A percentile compares a stretch with the other conserved stretches of the same genome.
Conservation (phyloP, 805 yeast genomes). For the Kodamaea nitidulidarum region DNA sequence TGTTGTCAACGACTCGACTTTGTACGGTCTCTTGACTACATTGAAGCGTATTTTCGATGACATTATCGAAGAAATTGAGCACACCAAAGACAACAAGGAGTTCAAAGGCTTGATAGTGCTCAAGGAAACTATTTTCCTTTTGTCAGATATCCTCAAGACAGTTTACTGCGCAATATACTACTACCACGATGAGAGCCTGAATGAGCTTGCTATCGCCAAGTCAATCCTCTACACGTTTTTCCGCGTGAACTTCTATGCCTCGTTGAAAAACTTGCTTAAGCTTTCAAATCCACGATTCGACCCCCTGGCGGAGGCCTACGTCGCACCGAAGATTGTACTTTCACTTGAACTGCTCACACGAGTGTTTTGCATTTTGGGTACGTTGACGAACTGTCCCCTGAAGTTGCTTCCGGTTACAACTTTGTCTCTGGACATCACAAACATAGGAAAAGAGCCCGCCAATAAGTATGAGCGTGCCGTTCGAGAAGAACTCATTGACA, state of each 20-base stretch:
- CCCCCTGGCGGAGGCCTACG: slow-evolving; percentile 6
- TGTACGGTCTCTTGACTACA: slow-evolving; percentile 15
- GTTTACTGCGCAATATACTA: slow-evolving; percentile 16
- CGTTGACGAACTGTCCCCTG: slow-evolving; percentile 24
- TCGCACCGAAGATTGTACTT: slow-evolving; percentile 19
- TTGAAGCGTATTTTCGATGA: slow-evolving; percentile 17
- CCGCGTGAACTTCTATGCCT: slow-evolving; percentile 19
- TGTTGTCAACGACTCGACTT: slow-evolving; percentile 14
- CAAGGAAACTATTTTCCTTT: slow-evolving; percentile 23
- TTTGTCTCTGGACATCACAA: slow-evolving; percentile 28
- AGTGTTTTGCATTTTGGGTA: slow-evolving; percentile 21
- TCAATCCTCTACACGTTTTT: slow-evolving; percentile 22
- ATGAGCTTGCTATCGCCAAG: slow-evolving; percentile 18
- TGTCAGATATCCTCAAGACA: slow-evolving; percentile 23
- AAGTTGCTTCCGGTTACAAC: slow-evolving; percentile 15
- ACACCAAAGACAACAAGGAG: slow-evolving; percentile 9
- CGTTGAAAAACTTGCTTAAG: slow-evolving; percentile 17
- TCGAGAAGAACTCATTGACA: slow-evolving; percentile 11
- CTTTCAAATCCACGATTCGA: slow-evolving; percentile 12
- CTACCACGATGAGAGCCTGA: slow-evolving; percentile 12
- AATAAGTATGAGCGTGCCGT: slow-evolving; percentile 20
- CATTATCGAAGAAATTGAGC: slow-evolving; percentile 14
- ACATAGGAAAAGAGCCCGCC: slow-evolving; percentile 16
- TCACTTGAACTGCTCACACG: slow-evolving; percentile 27
- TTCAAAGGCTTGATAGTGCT: slow-evolving; percentile 16